Base-by-base conservation (phyloP, 2,329 filamentous ascomycete genomes). In the Lasiodiplodia theobromae region DNA sequence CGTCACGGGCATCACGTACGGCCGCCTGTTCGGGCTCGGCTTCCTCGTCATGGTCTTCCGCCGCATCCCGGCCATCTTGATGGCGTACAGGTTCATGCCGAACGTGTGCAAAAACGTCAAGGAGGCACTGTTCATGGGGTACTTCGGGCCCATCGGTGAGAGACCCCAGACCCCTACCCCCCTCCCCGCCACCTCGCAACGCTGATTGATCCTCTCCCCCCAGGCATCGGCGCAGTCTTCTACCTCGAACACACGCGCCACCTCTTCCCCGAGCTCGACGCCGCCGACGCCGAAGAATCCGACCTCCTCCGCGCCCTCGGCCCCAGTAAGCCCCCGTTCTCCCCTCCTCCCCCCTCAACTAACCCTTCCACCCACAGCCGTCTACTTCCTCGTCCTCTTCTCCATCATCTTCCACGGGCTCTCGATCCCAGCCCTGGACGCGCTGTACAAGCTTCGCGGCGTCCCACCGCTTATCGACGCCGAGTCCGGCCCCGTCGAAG, bases 101-200 rank as follows among this genome's bases (percentile, higher is more conserved):
- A 77, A 77, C 2, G 81, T 84, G 0, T 82, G 84, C 68, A 82
- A 82, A n/a, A 77, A 82, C 72, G 88, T 83, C 81, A 86, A 85
- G 71, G 86, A 89, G 69, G 87, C 86, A 0, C 73, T 89, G 0
- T 89, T 89, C 69, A 87, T 89, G 86, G 87, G 87, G 0, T 88
- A 88, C 69, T 84, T 83, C 70, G 82, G 80, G 1, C 82, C 81
- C 16, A 83, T 83, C 56, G 77, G 77, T 78, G 21, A n/a, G n/a
- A n/a, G n/a, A n/a, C n/a, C n/a, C n/a, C n/a, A n/a, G n/a, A n/a
- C n/a, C n/a, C n/a, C n/a, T n/a, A n/a, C n/a, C n/a, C n/a, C n/a
- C n/a, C n/a, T n/a, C n/a, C n/a, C n/a, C n/a, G n/a, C n/a, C n/a
- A n/a, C n/a, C n/a, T n/a, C n/a, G n/a, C n/a, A n/a, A n/a, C n/a